phyloP scores from a whole-genome alignment of 78 protist genomes.

The Cavenderia fasciculata region DNA sequence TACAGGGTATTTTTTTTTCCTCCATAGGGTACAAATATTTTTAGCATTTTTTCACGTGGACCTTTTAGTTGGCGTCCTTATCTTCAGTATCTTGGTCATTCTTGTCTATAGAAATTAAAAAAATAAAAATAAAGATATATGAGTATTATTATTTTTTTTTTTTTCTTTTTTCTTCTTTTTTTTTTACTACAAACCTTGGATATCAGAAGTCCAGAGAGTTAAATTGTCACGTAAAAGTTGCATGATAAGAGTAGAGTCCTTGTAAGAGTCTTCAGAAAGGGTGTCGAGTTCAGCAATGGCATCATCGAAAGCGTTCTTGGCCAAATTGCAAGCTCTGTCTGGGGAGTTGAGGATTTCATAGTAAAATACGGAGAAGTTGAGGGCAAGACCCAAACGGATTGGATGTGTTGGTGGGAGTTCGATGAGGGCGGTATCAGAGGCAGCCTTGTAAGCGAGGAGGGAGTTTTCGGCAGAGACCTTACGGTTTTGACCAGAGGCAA shows the following conservation, averaged over 20 bases:
- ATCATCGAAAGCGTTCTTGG: constrained; percentile 96
- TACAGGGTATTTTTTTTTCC: too few species aligned
- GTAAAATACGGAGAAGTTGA: constrained; percentile 99
- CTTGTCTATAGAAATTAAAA: too few species aligned
- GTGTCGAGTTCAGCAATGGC: constrained; percentile 97
- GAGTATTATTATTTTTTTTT: too few species aligned
- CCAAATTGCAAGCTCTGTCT: constrained; percentile 94
- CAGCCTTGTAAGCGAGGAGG: constrained; percentile 93
- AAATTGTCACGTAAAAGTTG: constrained; percentile 99
- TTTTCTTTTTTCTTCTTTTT: too few species aligned
- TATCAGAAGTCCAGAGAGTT: constrained; percentile 98
- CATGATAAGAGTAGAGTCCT: constrained; percentile 98
- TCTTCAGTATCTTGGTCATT: too few species aligned
- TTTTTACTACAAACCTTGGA: too few species aligned
- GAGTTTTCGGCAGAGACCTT: constrained; percentile 90
- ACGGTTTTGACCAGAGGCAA: constrained; percentile 84
- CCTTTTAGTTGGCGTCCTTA: too few species aligned
- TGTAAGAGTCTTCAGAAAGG: constrained; percentile 97
- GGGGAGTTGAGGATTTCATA: constrained; percentile 97
- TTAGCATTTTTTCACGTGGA: too few species aligned
- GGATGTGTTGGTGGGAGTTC: constrained; percentile 98
- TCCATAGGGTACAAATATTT: too few species aligned
- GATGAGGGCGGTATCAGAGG: constrained; percentile 87
- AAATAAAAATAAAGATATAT: too few species aligned
- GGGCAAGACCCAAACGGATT: constrained; percentile 98